Base-by-base conservation (phyloP, 257 asterid species). In the Jacaranda copaia region DNA sequence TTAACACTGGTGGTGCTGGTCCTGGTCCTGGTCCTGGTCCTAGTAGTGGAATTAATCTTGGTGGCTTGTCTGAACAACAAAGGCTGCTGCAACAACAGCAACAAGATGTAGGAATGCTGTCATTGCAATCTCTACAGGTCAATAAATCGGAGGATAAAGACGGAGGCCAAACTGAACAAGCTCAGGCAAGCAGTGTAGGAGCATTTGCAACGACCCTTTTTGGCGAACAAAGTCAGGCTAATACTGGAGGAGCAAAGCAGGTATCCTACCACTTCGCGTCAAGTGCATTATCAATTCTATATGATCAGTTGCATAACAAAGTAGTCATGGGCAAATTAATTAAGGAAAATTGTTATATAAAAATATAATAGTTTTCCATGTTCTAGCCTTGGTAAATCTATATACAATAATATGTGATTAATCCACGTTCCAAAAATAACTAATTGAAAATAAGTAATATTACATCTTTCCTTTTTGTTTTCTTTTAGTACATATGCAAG, bases 161-260 rank as follows among this genome's bases (percentile, higher is more conserved):
- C 42, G 74, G 49, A 52, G 58, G 57, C 14, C 65, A 58, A 58
- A 72, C 68, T 6, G 58, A 60, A 19, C 25, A 42, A 42, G 8
- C 1, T 45, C 71, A 43, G 68, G 53, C 80, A 9, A 66, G 68
- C 48, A 48, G 61, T 43, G 59, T 18, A 0, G 82, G 73, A 51
- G 57, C 65, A 6, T 79, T 55, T 74, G 36, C 84, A 0, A 74
- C 84, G 15, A 35, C 53, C 55, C 77, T 73, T 62, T 64, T 42
- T 36, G 76, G 72, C 20, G 68, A 62, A 16, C 80, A 74, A 40
- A 53, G 63, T 72, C 72, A 67, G 8, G 45, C 19, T 68, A 48
- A 75, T 36, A 56, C 51, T 52, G 81, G 72, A 55, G 83, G 71
- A 53, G 74, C 72, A 81, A 78, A 74, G 35, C 86, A 82, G 86